These are phyloP conservation scores for Bonia amplexicaulis DNA, from an alignment of 176 grass and related monocot genomes.

Conservation along the genomic window DNA sequence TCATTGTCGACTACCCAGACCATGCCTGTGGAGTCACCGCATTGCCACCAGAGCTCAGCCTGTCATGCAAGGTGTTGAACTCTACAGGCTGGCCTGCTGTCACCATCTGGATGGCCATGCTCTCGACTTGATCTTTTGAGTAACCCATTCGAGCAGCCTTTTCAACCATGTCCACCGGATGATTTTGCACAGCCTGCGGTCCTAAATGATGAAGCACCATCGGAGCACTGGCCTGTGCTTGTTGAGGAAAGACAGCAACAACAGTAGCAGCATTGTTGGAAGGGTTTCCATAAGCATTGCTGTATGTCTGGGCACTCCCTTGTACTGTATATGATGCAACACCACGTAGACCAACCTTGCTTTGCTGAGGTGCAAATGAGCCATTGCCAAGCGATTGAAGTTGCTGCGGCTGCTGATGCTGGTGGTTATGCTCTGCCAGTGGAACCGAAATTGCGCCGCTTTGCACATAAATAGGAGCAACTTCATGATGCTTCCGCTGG, in stretches of 20 bases:
- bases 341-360: conserved; percentile 43
- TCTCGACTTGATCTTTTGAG: conserved; percentile 51
- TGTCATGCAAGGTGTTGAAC: conserved; percentile 64
- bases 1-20: conserved; percentile 33
- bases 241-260: conserved; percentile 40
- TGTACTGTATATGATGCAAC: conserved; percentile 49
- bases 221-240: conserved; percentile 42
- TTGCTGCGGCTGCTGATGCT: conserved; percentile 28
- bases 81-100: conserved; percentile 61
- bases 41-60: conserved; percentile 44
- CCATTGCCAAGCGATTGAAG: conserved; percentile 30
- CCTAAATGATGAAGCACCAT: conserved; percentile 48
- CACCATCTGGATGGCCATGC: conserved; percentile 43
- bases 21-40: conserved; percentile 38
- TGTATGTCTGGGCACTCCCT: conserved; percentile 45
- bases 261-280: conserved; percentile 42
- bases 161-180: conserved; percentile 58
- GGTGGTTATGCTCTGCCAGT: conserved; percentile 22
- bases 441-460: conserved; percentile 46
- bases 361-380: conserved; percentile 51
- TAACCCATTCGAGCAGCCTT: conserved; percentile 78
- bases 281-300: conserved; percentile 30
- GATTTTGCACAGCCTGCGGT: conserved; percentile 46
- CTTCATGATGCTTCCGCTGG: conserved; percentile 52
- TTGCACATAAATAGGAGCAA: conserved; percentile 56